Conservation (phyloP, 1,284 basidiomycete genomes). For the Phlebopus sp. region DNA sequence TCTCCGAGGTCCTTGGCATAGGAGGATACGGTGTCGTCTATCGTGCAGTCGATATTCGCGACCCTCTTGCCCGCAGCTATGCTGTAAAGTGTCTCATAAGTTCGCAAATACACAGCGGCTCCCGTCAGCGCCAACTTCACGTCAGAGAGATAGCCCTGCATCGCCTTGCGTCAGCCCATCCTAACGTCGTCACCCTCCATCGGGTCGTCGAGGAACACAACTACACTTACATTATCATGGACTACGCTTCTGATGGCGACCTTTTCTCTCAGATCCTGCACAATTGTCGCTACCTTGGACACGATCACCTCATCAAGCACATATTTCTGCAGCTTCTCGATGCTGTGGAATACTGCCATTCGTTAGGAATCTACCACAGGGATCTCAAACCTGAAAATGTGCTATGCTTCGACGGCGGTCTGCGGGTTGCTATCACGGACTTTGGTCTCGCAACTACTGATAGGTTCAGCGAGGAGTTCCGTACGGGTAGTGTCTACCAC, state of each 20-base stretch:
- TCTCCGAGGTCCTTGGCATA: constrained; percentile 87
- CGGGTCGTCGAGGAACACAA: constrained; percentile 77
- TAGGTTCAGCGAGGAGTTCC: constrained; percentile 85
- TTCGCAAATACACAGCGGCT: constrained; percentile 46
- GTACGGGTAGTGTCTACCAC: constrained; percentile 95
- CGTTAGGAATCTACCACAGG: constrained; percentile 91
- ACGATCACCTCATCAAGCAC: constrained; percentile 79
- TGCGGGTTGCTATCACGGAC: constrained; percentile 88
- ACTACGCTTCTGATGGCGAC: constrained; percentile 85
- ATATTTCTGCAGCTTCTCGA: constrained; percentile 93
- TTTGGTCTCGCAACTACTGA: constrained; percentile 97
- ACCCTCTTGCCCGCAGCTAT: constrained; percentile 56
- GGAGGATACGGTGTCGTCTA: constrained; percentile 98
- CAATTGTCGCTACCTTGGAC: constrained; percentile 69
- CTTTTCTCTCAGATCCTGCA: constrained; percentile 86
- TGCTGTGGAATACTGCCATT: constrained; percentile 88
- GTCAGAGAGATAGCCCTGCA: constrained; percentile 82
- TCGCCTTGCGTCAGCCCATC: constrained; percentile 82
- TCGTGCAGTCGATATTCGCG: constrained; percentile 71
- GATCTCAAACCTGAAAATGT: constrained; percentile 99
- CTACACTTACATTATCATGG: constrained; percentile 72
- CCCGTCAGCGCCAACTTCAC: constrained; percentile 70
- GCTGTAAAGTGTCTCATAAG: constrained; percentile 90
- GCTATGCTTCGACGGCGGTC: constrained; percentile 80
- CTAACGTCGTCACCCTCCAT: constrained; percentile 89